Evolutionary conservation across 2,329 filamentous ascomycete species (phyloP).

Genomic region (Pseudogymnoascus sp.): DNA sequence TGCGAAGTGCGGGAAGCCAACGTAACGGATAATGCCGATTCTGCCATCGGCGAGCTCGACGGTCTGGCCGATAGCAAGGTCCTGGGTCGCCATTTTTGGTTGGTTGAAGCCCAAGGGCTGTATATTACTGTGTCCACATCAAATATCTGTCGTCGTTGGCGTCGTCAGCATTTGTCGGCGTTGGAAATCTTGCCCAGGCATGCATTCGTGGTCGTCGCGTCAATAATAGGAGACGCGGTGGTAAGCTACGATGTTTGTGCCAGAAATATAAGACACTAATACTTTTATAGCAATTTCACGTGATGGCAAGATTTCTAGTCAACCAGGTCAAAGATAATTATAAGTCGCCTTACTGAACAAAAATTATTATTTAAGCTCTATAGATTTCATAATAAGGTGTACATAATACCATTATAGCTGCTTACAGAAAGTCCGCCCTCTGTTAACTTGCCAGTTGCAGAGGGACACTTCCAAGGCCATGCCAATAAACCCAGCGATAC

Average conservation of each 20-base stretch:
- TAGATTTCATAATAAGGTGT: neutral
- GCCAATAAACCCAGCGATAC: constrained; percentile 74
- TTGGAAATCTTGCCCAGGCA: neutral
- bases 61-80: neutral
- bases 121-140: neutral
- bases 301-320: neutral
- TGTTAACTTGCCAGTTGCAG: constrained; percentile 76
- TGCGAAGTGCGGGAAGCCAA: constrained; percentile 73
- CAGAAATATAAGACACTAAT: neutral
- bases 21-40: constrained; percentile 69
- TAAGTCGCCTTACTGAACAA: neutral
- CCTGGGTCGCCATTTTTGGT: neutral
- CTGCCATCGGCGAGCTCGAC: constrained; percentile 72
- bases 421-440: constrained; percentile 67
- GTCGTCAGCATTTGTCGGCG: neutral
- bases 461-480: constrained; percentile 75
- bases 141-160: neutral
- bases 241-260: neutral
- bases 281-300: neutral
- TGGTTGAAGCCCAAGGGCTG: constrained; percentile 2
- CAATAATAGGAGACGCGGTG: constrained; percentile 9
- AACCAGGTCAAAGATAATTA: neutral
- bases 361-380: neutral
- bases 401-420: neutral
- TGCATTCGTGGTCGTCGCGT: neutral